These are phyloP conservation scores for Quercus dentata DNA, from an alignment of 306 rosid genomes.

Conservation along the genomic window DNA sequence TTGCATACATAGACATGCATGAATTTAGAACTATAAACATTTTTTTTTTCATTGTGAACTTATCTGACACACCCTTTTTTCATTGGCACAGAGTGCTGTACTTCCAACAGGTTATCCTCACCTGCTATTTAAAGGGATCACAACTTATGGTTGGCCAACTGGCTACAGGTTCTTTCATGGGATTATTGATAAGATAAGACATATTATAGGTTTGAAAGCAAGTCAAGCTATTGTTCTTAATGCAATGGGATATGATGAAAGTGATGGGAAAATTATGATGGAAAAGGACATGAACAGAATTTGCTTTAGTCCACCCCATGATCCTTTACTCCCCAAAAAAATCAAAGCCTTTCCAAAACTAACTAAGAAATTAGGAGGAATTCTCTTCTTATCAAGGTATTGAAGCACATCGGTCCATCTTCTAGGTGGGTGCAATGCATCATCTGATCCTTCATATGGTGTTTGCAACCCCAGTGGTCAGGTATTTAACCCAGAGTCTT, in stretches of 20 bases:
- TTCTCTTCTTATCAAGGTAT: constrained; percentile 31
- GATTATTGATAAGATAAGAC: constrained; percentile 35
- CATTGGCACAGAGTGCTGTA: too few species aligned
- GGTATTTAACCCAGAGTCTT: constrained; percentile 17
- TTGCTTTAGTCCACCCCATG: constrained; percentile 28
- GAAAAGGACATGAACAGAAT: constrained; percentile 21
- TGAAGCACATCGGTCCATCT: constrained; percentile 31
- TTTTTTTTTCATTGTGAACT: too few species aligned
- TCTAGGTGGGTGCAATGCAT: constrained; percentile 36
- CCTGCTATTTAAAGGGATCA: too few species aligned
- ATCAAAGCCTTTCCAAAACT: constrained; percentile 26
- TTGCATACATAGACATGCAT: neutral
- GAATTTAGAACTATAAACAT: neutral
- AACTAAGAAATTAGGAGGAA: constrained; percentile 29
- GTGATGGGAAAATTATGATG: constrained; percentile 28
- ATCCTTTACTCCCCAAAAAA: constrained; percentile 31
- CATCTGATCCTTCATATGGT: constrained; percentile 22
- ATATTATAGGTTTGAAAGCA: constrained; percentile 19
- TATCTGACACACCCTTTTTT: too few species aligned
- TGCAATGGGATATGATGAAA: constrained; percentile 29
- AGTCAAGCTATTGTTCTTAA: constrained; percentile 26
- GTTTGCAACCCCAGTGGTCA: constrained; percentile 36
- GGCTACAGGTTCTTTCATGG: too few species aligned
- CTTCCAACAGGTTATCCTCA: too few species aligned
- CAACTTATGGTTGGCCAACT: too few species aligned